Evolutionary conservation across 495 filamentous ascomycete species (phyloP).

Genomic region (Hypoxylon subgilvum): DNA sequence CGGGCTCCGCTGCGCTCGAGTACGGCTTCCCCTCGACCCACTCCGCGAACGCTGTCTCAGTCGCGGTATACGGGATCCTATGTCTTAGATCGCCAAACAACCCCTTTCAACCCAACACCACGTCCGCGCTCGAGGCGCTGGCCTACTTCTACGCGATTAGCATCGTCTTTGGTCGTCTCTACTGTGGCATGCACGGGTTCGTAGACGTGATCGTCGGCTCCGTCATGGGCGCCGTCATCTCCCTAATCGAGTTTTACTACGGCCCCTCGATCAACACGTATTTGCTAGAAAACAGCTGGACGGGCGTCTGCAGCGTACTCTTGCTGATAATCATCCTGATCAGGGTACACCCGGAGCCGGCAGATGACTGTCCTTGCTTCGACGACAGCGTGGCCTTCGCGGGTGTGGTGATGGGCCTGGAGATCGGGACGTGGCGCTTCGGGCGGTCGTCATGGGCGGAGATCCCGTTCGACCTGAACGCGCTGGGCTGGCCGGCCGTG

Average conservation of each 20-base stretch:
- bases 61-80: conserved; percentile 81
- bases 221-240: conserved; percentile 68
- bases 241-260: conserved; percentile 73
- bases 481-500: conserved; percentile 65
- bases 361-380: conserved; percentile 96
- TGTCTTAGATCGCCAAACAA: conserved; percentile 64
- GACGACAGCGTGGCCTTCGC: conserved; percentile 95
- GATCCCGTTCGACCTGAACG: conserved; percentile 63
- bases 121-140: conserved; percentile 64
- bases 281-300: conserved; percentile 62
- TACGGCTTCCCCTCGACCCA: conserved; percentile 98
- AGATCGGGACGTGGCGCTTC: conserved; percentile 82
- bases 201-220: conserved; percentile 84
- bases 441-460: conserved; percentile 62
- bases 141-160: conserved; percentile 87
- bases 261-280: conserved; percentile 70
- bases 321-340: conserved; percentile 75
- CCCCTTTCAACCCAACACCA: conserved; percentile 56
- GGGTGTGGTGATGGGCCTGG: conserved; percentile 81
- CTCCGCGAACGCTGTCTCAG: conserved; percentile 94
- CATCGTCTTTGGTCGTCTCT: conserved; percentile 86
- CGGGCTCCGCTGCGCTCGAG: conserved; percentile 88
- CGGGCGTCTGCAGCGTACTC: conserved; percentile 64
- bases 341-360: conserved; percentile 91
- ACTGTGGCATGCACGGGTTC: conserved; percentile 99